Evolutionary conservation across 805 yeast species (phyloP), one percentile per base, ranked within the genome.

Genomic region (Candida hispaniensis): DNA sequence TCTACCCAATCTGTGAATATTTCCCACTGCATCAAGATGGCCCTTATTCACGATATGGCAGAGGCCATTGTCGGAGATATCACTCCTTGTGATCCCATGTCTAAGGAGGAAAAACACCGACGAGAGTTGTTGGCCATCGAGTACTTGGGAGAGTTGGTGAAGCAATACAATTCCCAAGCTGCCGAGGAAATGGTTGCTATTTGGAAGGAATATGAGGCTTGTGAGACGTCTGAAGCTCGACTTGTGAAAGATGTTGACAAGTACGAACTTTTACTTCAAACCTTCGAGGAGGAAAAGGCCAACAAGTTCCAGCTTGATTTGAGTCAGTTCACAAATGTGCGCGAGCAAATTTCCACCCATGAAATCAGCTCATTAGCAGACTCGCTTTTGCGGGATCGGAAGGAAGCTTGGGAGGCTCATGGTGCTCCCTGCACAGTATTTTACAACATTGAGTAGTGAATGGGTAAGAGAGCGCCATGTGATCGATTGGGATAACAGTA

Each of bases 171-270:
- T 52, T 56, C 58, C 7, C 47, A 43, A n/a, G 80, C 77, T 19
- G 75, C 91, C 8, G 45, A 58, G 19, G 85, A 79, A 45, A 64
- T 88, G 36, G 53, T 66, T 41, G 75, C 74, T 25, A 67, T 75
- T 42, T 88, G 95, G 94, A 59, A 76, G 39, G 94, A 83, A 54
- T 88, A 88, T 59, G 98, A 88, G 59, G 75, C 78, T 50, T 78
- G 81, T 47, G 66, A 82, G 46, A 71, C 77, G 28, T 54, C 72
- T 18, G 97, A 88, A 56, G 94, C 96, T 8, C 66, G 75, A 38
- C 81, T 82, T 46, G 94, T 88, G 43, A 88, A 88, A 59, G 96
- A 88, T 56, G 73, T 91, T 42, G 97, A 88, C 58, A 88, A 88
- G 68, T 79, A 45, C 83, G 81, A 60, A 78, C 86, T 23, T 73